Evolutionary conservation across 257 asterid genomes (phyloP), one percentile per base, ranked within the genome.

Genomic region (Ballota nigra): DNA sequence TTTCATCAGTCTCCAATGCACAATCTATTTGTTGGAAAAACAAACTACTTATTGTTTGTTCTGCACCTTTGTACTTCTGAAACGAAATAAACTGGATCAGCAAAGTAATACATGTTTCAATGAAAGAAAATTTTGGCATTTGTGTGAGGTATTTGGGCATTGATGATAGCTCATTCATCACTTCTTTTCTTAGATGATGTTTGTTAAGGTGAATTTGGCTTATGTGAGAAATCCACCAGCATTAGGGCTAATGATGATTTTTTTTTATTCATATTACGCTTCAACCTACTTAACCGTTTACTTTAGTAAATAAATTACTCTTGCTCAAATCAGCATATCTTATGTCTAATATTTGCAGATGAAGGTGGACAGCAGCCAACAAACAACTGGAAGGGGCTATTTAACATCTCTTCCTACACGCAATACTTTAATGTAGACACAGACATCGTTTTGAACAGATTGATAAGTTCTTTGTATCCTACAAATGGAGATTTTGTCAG

Each of bases 391-490:
- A 86, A 83, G 52, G 99, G 99, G 52, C 61, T 89, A 13, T 85
- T 94, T 67, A 94, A 86, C 68, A 62, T 94, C 79, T 86, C 89
- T 22, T 94, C 99, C 2, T 94, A 91, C 78, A 86, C 90, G 19
- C 97, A 94, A 58, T 94, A 91, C 81, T 94, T 91, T 81, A 89
- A 94, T 40, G 96, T 94, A 62, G 99, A 94, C 80, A 91, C 97
- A 19, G 97, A 94, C 75, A 64, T 88, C 3, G 97, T 94, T 79
- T 73, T 89, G 80, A 94, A 88, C 92, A 88, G 99, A 87, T 69
- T 94, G 89, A 56, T 91, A 69, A 91, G 97, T 81, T 87, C 97
- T 52, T 78, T 94, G 77, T 83, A 84, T 85, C 99, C 99, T 58
- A 71, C 76, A 4, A 82, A 77, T 59, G 99, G 97, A 80, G 99